Percentiles rank a stretch among this genome's conserved stretches.
phyloP scores from a whole-genome alignment of 352 stramenopile species.

The Pythium dissimile region DNA sequence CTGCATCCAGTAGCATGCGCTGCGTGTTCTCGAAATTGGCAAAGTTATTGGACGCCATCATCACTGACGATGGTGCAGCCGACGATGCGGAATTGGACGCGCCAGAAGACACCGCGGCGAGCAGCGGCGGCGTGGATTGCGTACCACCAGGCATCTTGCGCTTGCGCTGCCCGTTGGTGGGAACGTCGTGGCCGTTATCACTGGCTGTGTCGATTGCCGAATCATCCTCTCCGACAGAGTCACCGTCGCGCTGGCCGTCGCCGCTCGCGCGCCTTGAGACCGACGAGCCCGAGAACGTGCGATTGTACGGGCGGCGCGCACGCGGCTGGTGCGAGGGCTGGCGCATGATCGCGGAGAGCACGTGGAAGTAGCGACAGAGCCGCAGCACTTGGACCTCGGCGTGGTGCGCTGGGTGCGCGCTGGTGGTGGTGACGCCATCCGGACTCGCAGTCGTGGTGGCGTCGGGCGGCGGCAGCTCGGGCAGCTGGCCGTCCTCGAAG shows the following conservation, averaged over 20 bases:
- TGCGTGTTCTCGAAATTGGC: conserved; percentile 44
- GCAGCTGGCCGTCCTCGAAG: conserved; percentile 29
- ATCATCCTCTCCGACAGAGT: conserved; percentile 16
- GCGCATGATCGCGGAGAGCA: conserved; percentile 56
- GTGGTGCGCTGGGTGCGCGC: conserved; percentile 8
- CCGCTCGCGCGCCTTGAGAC: conserved; percentile 9
- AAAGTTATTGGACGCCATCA: conserved; percentile 28
- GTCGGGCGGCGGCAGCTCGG: conserved; percentile 4
- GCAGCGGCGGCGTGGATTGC: neutral
- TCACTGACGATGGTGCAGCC: neutral
- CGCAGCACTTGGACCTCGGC: conserved; percentile 55
- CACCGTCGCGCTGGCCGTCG: neutral
- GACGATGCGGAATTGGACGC: neutral
- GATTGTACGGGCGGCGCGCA: conserved; percentile 27
- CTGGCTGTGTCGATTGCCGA: conserved; percentile 20
- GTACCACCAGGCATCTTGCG: conserved; percentile 9
- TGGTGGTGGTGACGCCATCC: conserved; percentile 17
- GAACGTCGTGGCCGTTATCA: conserved; percentile 18
- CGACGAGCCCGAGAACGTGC: conserved; percentile 4
- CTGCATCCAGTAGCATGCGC: conserved; percentile 42
- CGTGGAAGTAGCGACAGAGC: conserved; percentile 68
- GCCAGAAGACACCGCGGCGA: neutral
- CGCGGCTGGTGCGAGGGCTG: conserved; percentile 30
- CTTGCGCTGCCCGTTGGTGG: conserved; percentile 8
- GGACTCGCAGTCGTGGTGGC: neutral